Conservation (phyloP, 768 basidiomycete species). For the Lyophyllum atratum region DNA sequence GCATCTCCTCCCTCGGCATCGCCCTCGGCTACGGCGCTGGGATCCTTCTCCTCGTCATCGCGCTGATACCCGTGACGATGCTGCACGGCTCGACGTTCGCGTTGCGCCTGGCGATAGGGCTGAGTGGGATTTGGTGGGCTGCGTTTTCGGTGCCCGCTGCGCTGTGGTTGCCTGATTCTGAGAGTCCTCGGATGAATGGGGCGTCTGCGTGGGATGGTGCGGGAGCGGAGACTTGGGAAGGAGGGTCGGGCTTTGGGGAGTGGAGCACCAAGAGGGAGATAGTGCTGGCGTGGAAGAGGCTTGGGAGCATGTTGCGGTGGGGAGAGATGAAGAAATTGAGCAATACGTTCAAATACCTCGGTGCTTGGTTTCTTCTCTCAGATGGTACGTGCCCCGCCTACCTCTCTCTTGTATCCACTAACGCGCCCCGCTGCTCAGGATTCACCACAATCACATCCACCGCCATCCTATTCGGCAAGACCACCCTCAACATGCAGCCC, state of each 20-base stretch:
- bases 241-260: slow-evolving; percentile 15
- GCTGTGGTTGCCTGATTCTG: slow-evolving; percentile 62
- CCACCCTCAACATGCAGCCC: slow-evolving; percentile 77
- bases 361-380: slow-evolving; percentile 93
- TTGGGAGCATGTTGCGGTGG: slow-evolving; percentile 75
- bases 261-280: slow-evolving; percentile 60
- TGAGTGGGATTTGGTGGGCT: slow-evolving; percentile 90
- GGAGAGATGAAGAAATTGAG: slow-evolving; percentile 70
- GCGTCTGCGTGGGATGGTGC: slow-evolving; percentile 12
- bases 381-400: slow-evolving; percentile 58
- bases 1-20: slow-evolving; percentile 83
- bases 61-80: slow-evolving; percentile 75
- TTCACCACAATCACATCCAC: slow-evolving; percentile 94
- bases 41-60: slow-evolving; percentile 70
- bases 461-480: slow-evolving; percentile 91
- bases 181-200: slow-evolving; percentile 1
- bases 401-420: too few species aligned
- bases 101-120: slow-evolving; percentile 79
- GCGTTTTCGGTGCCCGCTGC: slow-evolving; percentile 79
- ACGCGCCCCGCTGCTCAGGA: slow-evolving; percentile 55
- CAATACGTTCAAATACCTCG: slow-evolving; percentile 87
- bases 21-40: slow-evolving; percentile 87
- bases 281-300: slow-evolving; percentile 68
- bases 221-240: slow-evolving; percentile 19
- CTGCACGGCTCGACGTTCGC: slow-evolving; percentile 78